Conservation (phyloP, 768 basidiomycete genomes). For the Vararia minispora region DNA sequence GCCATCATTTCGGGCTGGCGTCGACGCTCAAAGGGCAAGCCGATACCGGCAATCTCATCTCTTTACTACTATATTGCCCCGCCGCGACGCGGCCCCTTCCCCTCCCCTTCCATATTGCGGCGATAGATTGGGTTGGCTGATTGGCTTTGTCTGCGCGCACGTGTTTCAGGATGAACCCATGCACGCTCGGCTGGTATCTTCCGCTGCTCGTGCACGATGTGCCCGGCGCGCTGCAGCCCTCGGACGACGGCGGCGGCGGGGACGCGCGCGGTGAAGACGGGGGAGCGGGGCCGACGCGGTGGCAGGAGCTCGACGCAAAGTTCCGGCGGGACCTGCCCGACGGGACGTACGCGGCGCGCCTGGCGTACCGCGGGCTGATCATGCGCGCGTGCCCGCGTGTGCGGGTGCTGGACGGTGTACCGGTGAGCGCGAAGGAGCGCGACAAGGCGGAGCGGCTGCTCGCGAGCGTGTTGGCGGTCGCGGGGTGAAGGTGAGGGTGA, state of each 20-base stretch:
- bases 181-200: conserved; percentile 92
- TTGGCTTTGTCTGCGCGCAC: not conserved
- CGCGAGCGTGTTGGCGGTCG: conserved; percentile 40
- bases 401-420: conserved; percentile 77
- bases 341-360: conserved; percentile 72
- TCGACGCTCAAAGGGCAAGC: too few species aligned
- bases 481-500: too few species aligned
- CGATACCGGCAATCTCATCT: too few species aligned
- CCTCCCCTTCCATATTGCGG: conserved; percentile 2
- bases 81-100: conserved; percentile 4
- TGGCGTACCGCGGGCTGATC: conserved; percentile 82
- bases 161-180: conserved; percentile 78
- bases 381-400: conserved; percentile 65
- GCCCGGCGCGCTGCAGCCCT: conserved; percentile 57
- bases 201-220: conserved; percentile 68
- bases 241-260: conserved; percentile 20
- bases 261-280: conserved; percentile 15
- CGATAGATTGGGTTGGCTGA: not conserved
- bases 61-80: too few species aligned
- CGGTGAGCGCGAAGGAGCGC: conserved; percentile 74
- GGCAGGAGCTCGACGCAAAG: conserved; percentile 72
- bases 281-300: conserved; percentile 23
- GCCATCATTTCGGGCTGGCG: too few species aligned
- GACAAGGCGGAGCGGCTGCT: conserved; percentile 68
- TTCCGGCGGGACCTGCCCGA: conserved; percentile 90